Evolutionary conservation across 441 rosid species (phyloP).

Genomic region (Isatis lusitanica): DNA sequence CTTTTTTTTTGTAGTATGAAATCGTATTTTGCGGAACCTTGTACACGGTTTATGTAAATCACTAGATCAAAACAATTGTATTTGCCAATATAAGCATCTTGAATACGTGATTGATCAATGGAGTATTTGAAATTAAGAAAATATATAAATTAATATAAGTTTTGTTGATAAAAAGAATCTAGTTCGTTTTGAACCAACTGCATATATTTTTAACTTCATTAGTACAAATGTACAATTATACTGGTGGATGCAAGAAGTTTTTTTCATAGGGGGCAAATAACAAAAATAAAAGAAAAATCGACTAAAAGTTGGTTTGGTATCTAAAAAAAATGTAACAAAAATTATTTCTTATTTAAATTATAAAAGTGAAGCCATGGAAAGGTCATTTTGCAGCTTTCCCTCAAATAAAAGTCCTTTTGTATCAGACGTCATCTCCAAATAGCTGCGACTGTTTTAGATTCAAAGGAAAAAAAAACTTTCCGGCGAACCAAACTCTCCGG

Average conservation of each 20-base stretch:
- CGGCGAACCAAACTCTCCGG: slow-evolving; percentile 18
- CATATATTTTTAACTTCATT: background rate
- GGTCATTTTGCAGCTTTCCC: slow-evolving; percentile 26
- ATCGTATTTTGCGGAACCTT: background rate
- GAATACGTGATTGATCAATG: background rate
- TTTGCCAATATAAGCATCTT: background rate
- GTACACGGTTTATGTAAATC: no score
- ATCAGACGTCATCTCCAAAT: slow-evolving; percentile 3
- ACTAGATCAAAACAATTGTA: no score
- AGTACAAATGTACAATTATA: background rate
- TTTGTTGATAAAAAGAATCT: background rate
- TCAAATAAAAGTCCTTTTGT: slow-evolving; percentile 10
- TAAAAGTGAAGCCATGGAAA: slow-evolving; percentile 14
- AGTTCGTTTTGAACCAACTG: background rate
- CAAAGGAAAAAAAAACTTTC: background rate
- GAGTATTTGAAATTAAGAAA: background rate
- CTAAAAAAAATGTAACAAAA: background rate
- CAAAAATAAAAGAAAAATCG: no score
- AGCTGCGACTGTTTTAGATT: slow-evolving; percentile 24
- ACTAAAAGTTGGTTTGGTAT: no score
- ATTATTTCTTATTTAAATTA: background rate
- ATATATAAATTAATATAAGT: no score
- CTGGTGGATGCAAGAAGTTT: no score
- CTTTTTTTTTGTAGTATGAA: no score
- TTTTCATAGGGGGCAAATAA: no score